Conservation (phyloP, 2,329 filamentous ascomycete species). For the Cyphellophora attinorum region DNA sequence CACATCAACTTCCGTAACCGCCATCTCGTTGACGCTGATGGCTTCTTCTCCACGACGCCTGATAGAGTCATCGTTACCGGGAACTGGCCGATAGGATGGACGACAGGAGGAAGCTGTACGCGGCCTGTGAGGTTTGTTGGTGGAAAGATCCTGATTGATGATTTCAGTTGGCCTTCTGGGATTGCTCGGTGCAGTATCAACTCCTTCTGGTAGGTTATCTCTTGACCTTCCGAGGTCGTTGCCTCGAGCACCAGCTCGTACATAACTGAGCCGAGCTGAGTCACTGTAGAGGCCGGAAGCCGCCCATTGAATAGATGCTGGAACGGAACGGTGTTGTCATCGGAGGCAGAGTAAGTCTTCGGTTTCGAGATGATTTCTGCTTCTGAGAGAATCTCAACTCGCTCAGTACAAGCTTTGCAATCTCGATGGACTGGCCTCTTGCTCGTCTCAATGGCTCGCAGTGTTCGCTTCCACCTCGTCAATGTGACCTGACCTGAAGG, state of each 20-base stretch:
- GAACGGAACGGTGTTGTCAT: conserved; percentile 74
- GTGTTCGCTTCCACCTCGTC: conserved; percentile 61
- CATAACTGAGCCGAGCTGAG: conserved; percentile 60
- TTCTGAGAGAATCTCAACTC: conserved; percentile 62
- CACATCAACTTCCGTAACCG: conserved; percentile 83
- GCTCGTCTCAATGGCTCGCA: conserved; percentile 61
- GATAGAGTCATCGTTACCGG: conserved; percentile 71
- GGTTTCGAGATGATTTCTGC: conserved; percentile 65
- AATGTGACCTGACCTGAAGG: conserved; percentile 51
- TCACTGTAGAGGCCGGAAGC: conserved; percentile 74
- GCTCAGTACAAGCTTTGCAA: conserved; percentile 66
- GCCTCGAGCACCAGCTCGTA: conserved; percentile 68
- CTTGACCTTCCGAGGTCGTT: conserved; percentile 51
- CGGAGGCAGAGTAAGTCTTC: conserved; percentile 34
- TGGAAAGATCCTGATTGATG: conserved; percentile 88
- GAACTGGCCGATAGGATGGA: conserved; percentile 79
- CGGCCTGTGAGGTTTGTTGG: conserved; percentile 87
- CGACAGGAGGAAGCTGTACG: conserved; percentile 70
- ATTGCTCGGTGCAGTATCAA: conserved; percentile 73
- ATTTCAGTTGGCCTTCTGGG: conserved; percentile 68
- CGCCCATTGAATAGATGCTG: conserved; percentile 77
- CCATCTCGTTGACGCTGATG: conserved; percentile 69
- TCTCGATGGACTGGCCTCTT: conserved; percentile 74
- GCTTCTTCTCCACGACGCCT: conserved; percentile 67
- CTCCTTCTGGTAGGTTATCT: conserved; percentile 55